Conservation (phyloP, 257 asterid species). For the Fraxinus pennsylvanica region DNA sequence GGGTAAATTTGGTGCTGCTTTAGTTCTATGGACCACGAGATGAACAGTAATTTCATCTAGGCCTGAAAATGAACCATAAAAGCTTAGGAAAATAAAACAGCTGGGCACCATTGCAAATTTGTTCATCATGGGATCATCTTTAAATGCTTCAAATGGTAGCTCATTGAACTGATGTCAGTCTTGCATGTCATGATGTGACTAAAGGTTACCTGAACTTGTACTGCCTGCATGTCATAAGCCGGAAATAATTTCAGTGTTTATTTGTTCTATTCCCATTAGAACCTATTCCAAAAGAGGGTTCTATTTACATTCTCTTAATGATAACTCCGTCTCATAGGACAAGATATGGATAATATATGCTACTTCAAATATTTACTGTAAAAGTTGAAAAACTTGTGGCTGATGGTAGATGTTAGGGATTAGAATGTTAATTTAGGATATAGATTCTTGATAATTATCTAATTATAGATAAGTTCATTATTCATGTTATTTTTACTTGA, state of each 20-base stretch:
- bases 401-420: not conserved
- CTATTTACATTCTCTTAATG: not conserved
- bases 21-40: not conserved
- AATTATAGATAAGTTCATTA: not conserved
- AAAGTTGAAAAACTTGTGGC: not conserved
- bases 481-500: not conserved
- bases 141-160: slow-evolving; percentile 2
- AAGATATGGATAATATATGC: not conserved
- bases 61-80: not conserved
- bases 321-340: not conserved
- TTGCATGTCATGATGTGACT: not conserved
- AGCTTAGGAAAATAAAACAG: not conserved
- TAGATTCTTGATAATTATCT: not conserved
- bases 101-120: not conserved
- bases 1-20: not conserved
- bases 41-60: slow-evolving; percentile 1
- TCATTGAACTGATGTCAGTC: not conserved
- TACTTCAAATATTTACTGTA: not conserved
- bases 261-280: not conserved
- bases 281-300: not conserved
- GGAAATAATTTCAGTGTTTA: not conserved
- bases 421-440: not conserved
- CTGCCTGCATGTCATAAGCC: not conserved
- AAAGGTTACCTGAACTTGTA: not conserved
- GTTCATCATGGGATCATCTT: slow-evolving; percentile 7